Base-by-base conservation (phyloP, 352 stramenopile species). In the Phytophthora chlamydospora region DNA sequence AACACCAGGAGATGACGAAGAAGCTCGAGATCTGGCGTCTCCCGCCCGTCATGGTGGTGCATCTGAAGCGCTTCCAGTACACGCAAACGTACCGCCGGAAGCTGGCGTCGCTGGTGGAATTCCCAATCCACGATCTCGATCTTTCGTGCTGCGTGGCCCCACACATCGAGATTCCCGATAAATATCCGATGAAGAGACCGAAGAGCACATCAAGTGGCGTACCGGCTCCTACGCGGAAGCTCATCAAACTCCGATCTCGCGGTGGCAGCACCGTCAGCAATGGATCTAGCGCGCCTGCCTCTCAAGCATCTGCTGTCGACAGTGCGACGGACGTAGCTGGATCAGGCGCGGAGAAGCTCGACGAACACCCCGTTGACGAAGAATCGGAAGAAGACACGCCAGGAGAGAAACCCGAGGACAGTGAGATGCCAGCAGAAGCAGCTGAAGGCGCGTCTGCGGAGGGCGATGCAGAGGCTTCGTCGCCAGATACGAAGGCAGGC, bases 61-160 rank as follows among this genome's bases (percentile, higher is more conserved):
- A 99, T 71, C 78, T 99, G 33, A 99, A 99, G 84, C 88, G 98
- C 39, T 99, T 99, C 71, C 92, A 99, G 66, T 99, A 98, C 76
- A 98, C 92, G 7, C 87, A 98, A 45, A 97, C 88, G 17, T 96
- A 96, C 55, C 85, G 88, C 10, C 75, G 88, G 14, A 96, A 96
- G 46, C 60, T 96, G 16, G 81, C 89, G 21, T 97, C 91, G 24
- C 84, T 98, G 10, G 96, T 99, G 7, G 79, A 98, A 64, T 99
- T 99, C 66, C 96, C 97, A 9, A 92, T 99, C 41, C 82, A 98
- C 65, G 89, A 85, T 5, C 75, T 99, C 8, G 96, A 99, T 75
- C 76, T 99, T 13, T 85, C 79, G 11, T 80, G 72, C 5, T 98
- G 93, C 65, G 82, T 98, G 13, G 88, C 88, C 14, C 85, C 87